Evolutionary conservation across 2,329 filamentous ascomycete species (phyloP).

Genomic region (Albifimbria verrucaria): DNA sequence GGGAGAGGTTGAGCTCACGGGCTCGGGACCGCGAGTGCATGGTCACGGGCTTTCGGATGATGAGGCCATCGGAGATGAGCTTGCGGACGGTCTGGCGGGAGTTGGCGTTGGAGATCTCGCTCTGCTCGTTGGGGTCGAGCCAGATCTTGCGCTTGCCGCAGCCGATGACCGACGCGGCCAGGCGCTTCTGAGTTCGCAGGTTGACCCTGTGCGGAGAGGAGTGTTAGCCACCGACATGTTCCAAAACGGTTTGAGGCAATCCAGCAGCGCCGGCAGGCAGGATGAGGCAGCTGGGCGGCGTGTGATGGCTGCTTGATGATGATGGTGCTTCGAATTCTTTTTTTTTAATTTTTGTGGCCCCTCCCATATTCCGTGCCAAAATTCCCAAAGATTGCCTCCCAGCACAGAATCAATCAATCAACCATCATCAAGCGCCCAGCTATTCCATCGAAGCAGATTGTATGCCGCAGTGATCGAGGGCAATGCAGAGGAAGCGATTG

Average conservation of each 20-base stretch:
- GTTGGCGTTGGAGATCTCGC: slow-evolving; percentile 99
- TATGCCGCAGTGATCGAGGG: not conserved
- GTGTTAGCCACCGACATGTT: slow-evolving; percentile 26
- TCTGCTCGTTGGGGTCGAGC: slow-evolving; percentile 99
- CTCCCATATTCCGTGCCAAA: not conserved
- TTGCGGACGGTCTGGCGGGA: slow-evolving; percentile 99
- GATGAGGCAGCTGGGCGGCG: no score
- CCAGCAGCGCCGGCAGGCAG: no score
- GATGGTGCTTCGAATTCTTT: no score
- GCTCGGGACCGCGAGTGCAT: slow-evolving; percentile 99
- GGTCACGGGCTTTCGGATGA: slow-evolving; percentile 99
- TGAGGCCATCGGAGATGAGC: slow-evolving; percentile 98
- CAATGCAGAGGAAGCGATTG: not conserved
- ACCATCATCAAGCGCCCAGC: not conserved
- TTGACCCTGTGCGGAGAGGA: slow-evolving; percentile 73
- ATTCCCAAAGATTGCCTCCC: not conserved
- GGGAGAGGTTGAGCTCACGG: slow-evolving; percentile 89
- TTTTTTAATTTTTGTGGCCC: not conserved
- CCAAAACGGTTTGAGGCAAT: no score
- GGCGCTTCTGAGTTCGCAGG: slow-evolving; percentile 99
- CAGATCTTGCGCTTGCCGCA: slow-evolving; percentile 99
- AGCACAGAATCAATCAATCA: not conserved
- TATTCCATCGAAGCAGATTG: slow-evolving; percentile 10
- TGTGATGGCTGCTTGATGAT: no score
- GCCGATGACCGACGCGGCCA: slow-evolving; percentile 96